phyloP scores from a whole-genome alignment of 768 basidiomycete genomes.

The Artomyces pyxidatus region DNA sequence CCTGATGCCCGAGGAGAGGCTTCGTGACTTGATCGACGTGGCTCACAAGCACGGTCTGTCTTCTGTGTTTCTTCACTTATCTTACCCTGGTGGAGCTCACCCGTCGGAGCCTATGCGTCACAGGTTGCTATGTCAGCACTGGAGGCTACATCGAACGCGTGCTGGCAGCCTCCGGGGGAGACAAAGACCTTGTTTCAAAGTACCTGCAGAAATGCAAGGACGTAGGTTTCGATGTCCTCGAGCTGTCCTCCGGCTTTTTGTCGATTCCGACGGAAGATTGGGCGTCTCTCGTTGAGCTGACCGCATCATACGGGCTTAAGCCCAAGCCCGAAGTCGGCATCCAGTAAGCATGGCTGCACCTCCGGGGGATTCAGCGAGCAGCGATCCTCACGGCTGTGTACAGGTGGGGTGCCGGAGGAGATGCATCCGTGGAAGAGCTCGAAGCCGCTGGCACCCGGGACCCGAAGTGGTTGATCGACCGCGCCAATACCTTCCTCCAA shows the following conservation, averaged over 20 bases:
- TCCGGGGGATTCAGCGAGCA: not conserved
- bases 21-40: slow-evolving; percentile 31
- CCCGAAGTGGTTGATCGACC: slow-evolving; percentile 33
- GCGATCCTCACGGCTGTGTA: not conserved
- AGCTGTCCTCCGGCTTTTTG: slow-evolving; percentile 37
- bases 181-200: slow-evolving; percentile 25
- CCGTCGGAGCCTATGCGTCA: not conserved
- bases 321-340: slow-evolving; percentile 39
- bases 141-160: slow-evolving; percentile 35
- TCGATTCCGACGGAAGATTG: slow-evolving; percentile 39
- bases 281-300: slow-evolving; percentile 32
- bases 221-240: slow-evolving; percentile 37
- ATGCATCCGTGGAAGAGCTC: slow-evolving; percentile 30
- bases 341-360: slow-evolving; percentile 15
- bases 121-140: slow-evolving; percentile 32
- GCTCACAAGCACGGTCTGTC: slow-evolving; percentile 31
- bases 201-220: slow-evolving; percentile 31
- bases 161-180: slow-evolving; percentile 26
- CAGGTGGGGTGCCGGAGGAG: slow-evolving; percentile 36
- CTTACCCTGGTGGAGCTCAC: not conserved
- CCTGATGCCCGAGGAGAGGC: slow-evolving; percentile 32
- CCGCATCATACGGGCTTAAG: slow-evolving; percentile 31
- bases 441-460: slow-evolving; percentile 33
- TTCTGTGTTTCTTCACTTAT: too few relatives aligned
- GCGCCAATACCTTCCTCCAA: slow-evolving; percentile 32